Evolutionary conservation across 1,139 yeast genomes (phyloP), one percentile per base, ranked within the genome.

Genomic region (Meyerozyma carpophila): DNA sequence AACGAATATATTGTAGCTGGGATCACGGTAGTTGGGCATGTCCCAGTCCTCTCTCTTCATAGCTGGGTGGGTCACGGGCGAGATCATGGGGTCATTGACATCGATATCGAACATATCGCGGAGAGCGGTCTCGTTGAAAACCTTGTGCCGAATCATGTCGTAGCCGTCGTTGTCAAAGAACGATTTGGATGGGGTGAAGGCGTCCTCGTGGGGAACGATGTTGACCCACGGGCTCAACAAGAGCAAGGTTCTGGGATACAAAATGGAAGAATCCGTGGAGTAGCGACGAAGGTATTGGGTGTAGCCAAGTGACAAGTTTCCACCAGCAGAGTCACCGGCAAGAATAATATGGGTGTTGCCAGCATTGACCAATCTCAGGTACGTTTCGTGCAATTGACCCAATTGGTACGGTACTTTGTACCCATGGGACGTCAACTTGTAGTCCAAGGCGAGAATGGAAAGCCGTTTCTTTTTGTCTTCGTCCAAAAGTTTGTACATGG

Each of bases 281-380:
- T 43, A 38, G 8, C 40, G 39, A 20, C 59, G 57, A 50, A 68
- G 53, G 41, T 53, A 61, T 49, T 68, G 69, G 9, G 63, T 47
- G 44, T 60, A 63, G 18, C 54, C 52, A 8, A 68, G 50, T 1
- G 66, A 52, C 48, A 70, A 53, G 53, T 70, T 62, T 1, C 74
- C 76, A 18, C 76, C 76, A 11, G 75, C 74, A 0, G 74, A 68
- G 52, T 70, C 76, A 1, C 76, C 75, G 47, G 68, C 43, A 5
- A 71, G 52, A 1, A 63, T 51, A 5, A 72, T 54, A 43, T 70
- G 70, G 14, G 53, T 47, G 44, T 61, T 56, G 2, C 69, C 68
- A 24, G 63, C 66, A 3, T 32, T 37, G 11, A 58, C 57, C 43
- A 73, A 62, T 16, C 51, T 50, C 25, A 48, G 43, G 50, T 70